phyloP scores from a whole-genome alignment of 495 filamentous ascomycete species.

The Penicillium bovifimosum region DNA sequence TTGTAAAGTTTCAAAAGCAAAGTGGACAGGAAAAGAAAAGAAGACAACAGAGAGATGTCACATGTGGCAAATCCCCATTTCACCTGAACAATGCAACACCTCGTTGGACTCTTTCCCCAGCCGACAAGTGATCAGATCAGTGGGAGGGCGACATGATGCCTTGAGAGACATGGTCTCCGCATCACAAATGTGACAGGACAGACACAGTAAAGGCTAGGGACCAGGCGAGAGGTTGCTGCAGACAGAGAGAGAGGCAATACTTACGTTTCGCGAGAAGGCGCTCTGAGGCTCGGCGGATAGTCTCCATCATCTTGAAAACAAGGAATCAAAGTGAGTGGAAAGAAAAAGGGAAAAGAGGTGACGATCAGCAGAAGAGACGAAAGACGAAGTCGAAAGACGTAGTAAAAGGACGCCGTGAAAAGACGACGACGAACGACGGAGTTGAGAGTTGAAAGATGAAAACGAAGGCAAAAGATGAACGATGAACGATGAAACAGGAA shows the following conservation, averaged over 20 bases:
- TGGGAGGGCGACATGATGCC: not conserved
- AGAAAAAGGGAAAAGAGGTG: not conserved
- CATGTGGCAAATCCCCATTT: not conserved
- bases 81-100: not conserved
- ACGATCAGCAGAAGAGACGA: not conserved
- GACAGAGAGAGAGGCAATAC: not conserved
- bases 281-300: not conserved
- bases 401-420: too few species aligned
- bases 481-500: too few species aligned
- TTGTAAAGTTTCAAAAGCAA: not conserved
- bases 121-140: not conserved
- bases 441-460: too few species aligned
- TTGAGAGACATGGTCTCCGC: not conserved
- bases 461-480: too few species aligned
- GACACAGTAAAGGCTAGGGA: not conserved
- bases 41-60: not conserved
- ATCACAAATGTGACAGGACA: not conserved
- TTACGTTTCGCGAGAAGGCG: not conserved
- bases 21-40: too few species aligned
- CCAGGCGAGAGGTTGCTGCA: not conserved
- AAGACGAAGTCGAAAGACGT: too few species aligned
- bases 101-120: not conserved
- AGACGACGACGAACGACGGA: too few species aligned
- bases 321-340: not conserved
- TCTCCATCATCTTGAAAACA: not conserved